Evolutionary conservation across 441 rosid species (phyloP).

Genomic region (Populus hybrid): DNA sequence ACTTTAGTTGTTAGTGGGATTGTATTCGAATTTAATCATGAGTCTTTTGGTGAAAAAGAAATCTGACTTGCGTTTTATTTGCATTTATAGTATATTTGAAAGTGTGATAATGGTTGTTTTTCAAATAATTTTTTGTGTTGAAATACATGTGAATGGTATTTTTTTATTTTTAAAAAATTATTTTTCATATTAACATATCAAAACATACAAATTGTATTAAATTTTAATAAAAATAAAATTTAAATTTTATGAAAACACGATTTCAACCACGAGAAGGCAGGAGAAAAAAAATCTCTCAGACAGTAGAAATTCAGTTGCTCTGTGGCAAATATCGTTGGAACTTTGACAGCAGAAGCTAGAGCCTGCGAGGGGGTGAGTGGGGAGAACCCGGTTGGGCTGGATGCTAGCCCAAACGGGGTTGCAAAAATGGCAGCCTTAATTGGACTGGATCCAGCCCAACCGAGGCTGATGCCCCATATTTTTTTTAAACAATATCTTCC

Average conservation of each 20-base stretch:
- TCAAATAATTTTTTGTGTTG: conserved; percentile 56
- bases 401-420: too few relatives aligned
- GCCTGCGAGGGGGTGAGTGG: too few relatives aligned
- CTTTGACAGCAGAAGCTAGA: conserved; percentile 20
- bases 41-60: conserved; percentile 51
- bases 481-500: too few relatives aligned
- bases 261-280: conserved; percentile 25
- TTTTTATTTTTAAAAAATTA: conserved; percentile 27
- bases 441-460: neutral
- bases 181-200: too few relatives aligned
- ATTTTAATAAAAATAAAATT: too few relatives aligned
- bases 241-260: too few relatives aligned
- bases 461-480: too few relatives aligned
- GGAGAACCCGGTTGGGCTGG: too few relatives aligned
- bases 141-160: conserved; percentile 26
- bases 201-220: too few relatives aligned
- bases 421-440: neutral
- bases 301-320: conserved; percentile 44
- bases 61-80: conserved; percentile 63
- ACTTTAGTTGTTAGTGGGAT: conserved; percentile 43
- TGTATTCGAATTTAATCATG: conserved; percentile 43
- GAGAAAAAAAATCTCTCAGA: conserved; percentile 26
- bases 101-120: neutral
- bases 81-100: conserved; percentile 54
- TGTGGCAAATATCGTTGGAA: conserved; percentile 37